phyloP scores from a whole-genome alignment of 2,329 filamentous ascomycete genomes.

The Lachnellula arida region DNA sequence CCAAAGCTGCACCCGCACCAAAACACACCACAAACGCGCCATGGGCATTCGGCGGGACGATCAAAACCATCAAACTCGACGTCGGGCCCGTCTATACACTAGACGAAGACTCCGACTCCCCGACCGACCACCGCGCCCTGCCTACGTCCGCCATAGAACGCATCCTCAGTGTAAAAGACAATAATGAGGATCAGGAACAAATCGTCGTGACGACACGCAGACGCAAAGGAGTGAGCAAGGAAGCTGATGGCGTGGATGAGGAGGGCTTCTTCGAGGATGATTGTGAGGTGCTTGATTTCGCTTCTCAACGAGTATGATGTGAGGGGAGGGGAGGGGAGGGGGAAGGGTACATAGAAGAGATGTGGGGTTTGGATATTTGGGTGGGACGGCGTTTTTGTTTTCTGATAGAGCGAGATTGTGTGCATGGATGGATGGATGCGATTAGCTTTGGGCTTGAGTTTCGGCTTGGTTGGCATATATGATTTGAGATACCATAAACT shows the following conservation, averaged over 20 bases:
- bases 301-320: constrained; percentile 57
- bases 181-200: constrained; percentile 57
- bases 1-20: constrained; percentile 6
- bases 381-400: neutral
- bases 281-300: constrained; percentile 87
- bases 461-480: neutral
- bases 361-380: neutral
- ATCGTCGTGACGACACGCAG: constrained; percentile 78
- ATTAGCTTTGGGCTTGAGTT: neutral
- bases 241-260: constrained; percentile 52
- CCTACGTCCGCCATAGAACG: constrained; percentile 62
- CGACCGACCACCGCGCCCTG: constrained; percentile 51
- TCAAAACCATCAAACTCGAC: constrained; percentile 48
- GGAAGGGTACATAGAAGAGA: neutral
- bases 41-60: constrained; percentile 59
- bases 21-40: constrained; percentile 15
- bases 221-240: constrained; percentile 53
- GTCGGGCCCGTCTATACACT: constrained; percentile 42
- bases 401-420: neutral
- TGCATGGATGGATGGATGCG: neutral
- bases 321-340: neutral
- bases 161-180: constrained; percentile 49
- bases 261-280: constrained; percentile 88
- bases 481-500: neutral
- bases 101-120: constrained; percentile 48